phyloP scores from a whole-genome alignment of 148 eudicot species.

The Dysphania ambrosioides region DNA sequence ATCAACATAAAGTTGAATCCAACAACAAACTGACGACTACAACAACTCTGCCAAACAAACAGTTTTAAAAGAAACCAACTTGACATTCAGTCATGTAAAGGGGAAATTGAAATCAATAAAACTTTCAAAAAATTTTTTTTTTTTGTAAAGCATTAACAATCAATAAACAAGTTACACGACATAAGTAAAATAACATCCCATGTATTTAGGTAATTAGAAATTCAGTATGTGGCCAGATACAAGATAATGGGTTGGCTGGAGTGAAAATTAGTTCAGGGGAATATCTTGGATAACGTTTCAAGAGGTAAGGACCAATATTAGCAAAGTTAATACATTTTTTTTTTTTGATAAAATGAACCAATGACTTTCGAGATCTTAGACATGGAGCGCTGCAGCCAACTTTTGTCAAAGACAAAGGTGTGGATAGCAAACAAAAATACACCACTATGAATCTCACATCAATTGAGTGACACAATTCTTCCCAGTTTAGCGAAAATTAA shows the following conservation, averaged over 20 bases:
- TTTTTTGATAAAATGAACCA: too few species aligned
- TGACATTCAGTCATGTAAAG: not conserved
- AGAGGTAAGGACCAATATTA: too few species aligned
- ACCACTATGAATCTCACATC: not conserved
- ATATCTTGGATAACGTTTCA: too few species aligned
- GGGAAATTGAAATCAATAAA: not conserved
- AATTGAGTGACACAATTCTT: not conserved
- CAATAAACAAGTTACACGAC: too few species aligned
- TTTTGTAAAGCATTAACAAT: not conserved
- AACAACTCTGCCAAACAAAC: not conserved
- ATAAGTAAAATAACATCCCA: too few species aligned
- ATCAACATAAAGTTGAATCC: not conserved
- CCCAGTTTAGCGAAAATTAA: not conserved
- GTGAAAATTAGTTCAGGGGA: too few species aligned
- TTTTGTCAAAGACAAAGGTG: not conserved
- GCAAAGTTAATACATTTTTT: too few species aligned
- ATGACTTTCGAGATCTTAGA: too few species aligned
- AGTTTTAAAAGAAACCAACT: not conserved
- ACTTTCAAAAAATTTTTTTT: too few species aligned
- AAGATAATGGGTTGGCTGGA: not conserved
- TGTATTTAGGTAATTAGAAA: too few species aligned
- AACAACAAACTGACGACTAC: not conserved
- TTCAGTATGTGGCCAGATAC: too few species aligned
- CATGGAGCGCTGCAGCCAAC: not conserved
- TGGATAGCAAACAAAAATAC: not conserved